Conservation (phyloP, 176 grass and related monocot genomes). For the Aechmea fasciata region DNA sequence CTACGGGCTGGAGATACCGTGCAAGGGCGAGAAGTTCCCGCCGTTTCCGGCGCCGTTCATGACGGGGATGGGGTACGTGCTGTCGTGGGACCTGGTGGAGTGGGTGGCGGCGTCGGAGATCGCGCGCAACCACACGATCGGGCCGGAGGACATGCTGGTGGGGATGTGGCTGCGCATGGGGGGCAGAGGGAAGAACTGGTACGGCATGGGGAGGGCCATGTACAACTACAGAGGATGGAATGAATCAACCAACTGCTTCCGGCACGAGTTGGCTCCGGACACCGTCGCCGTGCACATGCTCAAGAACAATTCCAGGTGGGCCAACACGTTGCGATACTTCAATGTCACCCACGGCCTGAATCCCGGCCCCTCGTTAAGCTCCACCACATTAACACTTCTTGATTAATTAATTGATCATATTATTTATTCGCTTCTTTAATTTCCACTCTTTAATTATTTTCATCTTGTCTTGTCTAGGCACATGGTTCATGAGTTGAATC, state of each 20-base stretch:
- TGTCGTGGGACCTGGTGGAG: slow-evolving; percentile 19
- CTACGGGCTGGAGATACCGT: background rate
- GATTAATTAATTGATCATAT: background rate
- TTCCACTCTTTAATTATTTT: background rate
- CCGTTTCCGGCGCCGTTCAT: slow-evolving; percentile 4
- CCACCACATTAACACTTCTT: background rate
- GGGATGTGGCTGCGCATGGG: slow-evolving; percentile 9
- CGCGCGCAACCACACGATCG: background rate
- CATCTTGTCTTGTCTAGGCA: background rate
- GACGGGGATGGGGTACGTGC: slow-evolving; percentile 9
- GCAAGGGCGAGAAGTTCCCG: background rate
- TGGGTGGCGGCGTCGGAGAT: slow-evolving; percentile 5
- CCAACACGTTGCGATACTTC: slow-evolving; percentile 3
- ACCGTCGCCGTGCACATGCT: slow-evolving; percentile 14
- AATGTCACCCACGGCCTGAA: slow-evolving; percentile 2
- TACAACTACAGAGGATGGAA: slow-evolving; percentile 3
- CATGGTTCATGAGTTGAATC: too few relatives aligned
- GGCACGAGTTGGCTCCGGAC: slow-evolving; percentile 7
- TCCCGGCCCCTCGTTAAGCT: background rate
- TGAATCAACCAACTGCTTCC: background rate
- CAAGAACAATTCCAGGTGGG: slow-evolving; percentile 10
- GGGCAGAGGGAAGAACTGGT: background rate
- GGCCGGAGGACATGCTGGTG: slow-evolving; percentile 12
- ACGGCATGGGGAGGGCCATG: background rate
- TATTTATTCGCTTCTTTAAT: background rate